phyloP scores from a whole-genome alignment of 192 early-diverging fungal genomes.

The Pilobolus umbonatus region DNA sequence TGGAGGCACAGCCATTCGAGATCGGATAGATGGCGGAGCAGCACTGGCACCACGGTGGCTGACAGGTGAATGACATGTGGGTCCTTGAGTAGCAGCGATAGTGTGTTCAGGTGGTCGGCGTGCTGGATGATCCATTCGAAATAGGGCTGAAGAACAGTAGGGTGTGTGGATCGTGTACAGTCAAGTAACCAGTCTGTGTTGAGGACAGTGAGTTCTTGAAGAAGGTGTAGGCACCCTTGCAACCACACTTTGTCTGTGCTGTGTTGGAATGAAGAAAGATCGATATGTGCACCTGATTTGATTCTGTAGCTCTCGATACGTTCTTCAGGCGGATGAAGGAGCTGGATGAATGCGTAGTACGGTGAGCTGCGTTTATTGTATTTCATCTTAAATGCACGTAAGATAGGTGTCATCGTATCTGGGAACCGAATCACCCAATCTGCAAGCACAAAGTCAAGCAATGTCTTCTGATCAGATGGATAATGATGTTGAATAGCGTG shows the following conservation, averaged over 20 bases:
- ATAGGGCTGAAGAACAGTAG: conserved; percentile 11
- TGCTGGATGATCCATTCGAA: conserved; percentile 14
- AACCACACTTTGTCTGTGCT: neutral
- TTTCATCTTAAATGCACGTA: neutral
- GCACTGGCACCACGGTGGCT: conserved; percentile 12
- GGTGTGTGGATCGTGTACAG: conserved; percentile 13
- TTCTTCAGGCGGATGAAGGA: conserved; percentile 13
- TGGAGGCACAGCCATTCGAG: conserved; percentile 2
- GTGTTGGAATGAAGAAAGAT: conserved; percentile 2
- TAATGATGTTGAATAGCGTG: conserved; percentile 16
- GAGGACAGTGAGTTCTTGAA: neutral
- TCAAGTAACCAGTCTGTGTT: conserved; percentile 17
- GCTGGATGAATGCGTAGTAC: conserved; percentile 20
- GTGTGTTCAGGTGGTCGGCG: neutral
- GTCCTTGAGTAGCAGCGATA: neutral
- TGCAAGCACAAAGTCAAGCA: conserved; percentile 19
- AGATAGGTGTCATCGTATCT: neutral
- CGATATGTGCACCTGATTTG: conserved; percentile 16
- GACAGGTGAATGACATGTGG: neutral
- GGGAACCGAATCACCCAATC: conserved; percentile 14
- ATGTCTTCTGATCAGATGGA: conserved; percentile 17
- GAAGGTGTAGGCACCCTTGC: conserved; percentile 4
- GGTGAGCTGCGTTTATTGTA: conserved; percentile 20
- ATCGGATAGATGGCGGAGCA: neutral
- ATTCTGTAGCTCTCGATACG: conserved; percentile 4